phyloP scores from a whole-genome alignment of 345 rosid genomes.

The Eucalyptus victrix region DNA sequence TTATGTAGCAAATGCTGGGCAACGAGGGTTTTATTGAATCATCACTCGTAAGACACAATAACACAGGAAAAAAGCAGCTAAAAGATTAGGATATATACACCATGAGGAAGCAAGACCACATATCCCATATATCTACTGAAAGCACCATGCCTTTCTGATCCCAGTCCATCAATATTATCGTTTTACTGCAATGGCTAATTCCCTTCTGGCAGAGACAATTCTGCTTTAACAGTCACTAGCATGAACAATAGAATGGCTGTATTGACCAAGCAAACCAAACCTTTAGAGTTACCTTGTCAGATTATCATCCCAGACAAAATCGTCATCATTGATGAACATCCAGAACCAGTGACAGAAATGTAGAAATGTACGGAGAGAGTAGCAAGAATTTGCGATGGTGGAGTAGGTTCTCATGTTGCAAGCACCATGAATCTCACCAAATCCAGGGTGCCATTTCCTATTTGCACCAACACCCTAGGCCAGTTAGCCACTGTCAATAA shows the following conservation, averaged over 20 bases:
- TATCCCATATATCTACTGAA: neutral
- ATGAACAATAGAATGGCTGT: neutral
- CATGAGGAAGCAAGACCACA: neutral
- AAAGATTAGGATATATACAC: neutral
- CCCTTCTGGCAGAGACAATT: neutral
- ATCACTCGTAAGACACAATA: neutral
- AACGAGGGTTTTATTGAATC: neutral
- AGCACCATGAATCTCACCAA: neutral
- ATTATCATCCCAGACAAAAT: neutral
- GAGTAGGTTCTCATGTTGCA: neutral
- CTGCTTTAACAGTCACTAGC: neutral
- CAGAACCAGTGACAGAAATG: neutral
- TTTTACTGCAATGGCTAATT: neutral
- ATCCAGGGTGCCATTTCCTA: neutral
- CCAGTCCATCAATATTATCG: neutral
- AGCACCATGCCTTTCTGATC: neutral
- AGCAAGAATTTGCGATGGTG: neutral
- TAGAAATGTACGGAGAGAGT: neutral
- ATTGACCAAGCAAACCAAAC: neutral
- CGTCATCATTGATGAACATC: neutral
- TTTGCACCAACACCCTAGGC: neutral
- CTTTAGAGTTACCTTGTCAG: neutral
- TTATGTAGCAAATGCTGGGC: neutral
- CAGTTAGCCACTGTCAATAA: neutral
- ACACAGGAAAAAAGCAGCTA: neutral